phyloP scores from a whole-genome alignment of 148 eudicot species.

The Nepenthes mirabilis region DNA sequence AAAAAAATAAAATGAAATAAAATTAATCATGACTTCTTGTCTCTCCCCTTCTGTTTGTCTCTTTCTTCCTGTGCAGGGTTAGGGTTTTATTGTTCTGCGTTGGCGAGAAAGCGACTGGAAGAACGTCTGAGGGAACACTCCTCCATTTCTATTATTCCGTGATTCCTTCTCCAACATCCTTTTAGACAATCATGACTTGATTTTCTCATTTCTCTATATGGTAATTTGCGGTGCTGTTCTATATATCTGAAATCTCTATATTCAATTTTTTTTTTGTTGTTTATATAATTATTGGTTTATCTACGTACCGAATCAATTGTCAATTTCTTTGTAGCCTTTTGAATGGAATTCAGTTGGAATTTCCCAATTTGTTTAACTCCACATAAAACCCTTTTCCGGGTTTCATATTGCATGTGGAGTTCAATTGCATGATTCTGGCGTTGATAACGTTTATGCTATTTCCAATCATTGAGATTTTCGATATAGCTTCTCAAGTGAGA shows the following conservation, averaged over 20 bases:
- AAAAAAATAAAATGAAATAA: no score
- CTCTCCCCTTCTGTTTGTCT: conserved; percentile 3
- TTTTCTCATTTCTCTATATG: conserved; percentile 13
- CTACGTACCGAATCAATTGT: neutral
- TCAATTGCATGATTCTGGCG: no score
- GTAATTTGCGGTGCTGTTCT: conserved; percentile 8
- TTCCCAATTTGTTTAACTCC: no score
- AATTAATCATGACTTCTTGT: neutral
- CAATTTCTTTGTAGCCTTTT: neutral
- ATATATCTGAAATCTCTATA: neutral
- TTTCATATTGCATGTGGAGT: no score
- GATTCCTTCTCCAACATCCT: conserved; percentile 16
- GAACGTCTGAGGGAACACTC: conserved; percentile 11
- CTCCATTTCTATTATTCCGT: conserved; percentile 9
- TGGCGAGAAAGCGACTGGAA: conserved; percentile 4
- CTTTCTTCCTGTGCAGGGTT: conserved; percentile 23
- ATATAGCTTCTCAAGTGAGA: no score
- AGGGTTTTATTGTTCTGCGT: conserved; percentile 20
- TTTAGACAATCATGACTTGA: conserved; percentile 26
- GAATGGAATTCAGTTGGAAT: no score
- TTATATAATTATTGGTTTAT: neutral
- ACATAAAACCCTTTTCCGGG: no score
- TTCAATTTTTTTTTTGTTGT: conserved; percentile 4
- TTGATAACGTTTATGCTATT: no score
- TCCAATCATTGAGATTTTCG: no score